phyloP scores from a whole-genome alignment of 768 basidiomycete genomes.

The Boletus sp. region DNA sequence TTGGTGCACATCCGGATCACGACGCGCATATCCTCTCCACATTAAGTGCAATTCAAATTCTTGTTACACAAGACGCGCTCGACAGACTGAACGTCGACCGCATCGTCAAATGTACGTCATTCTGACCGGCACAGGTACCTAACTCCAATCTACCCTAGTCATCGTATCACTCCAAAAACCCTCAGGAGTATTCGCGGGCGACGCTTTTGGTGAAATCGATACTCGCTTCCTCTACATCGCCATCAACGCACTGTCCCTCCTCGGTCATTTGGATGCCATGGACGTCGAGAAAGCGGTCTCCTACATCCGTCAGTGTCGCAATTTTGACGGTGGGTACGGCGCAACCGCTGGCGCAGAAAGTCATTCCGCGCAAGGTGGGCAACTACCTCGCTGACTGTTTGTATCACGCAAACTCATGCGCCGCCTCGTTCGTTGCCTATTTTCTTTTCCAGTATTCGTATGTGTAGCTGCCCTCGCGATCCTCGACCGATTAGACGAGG shows the following conservation, averaged over 20 bases:
- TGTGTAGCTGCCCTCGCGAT: constrained; percentile 88
- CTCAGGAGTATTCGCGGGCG: constrained; percentile 88
- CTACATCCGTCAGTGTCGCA: constrained; percentile 77
- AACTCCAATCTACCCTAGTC: constrained; percentile 44
- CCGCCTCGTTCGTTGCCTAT: neutral
- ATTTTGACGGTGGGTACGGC: constrained; percentile 97
- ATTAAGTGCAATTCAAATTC: constrained; percentile 88
- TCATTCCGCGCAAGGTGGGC: constrained; percentile 84
- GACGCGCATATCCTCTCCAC: constrained; percentile 89
- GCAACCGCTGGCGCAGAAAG: constrained; percentile 82
- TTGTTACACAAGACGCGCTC: constrained; percentile 80
- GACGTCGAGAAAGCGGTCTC: constrained; percentile 64
- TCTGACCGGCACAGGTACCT: neutral
- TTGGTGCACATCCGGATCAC: constrained; percentile 90
- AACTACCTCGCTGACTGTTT: no score
- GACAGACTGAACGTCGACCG: constrained; percentile 68
- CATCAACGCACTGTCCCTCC: constrained; percentile 77
- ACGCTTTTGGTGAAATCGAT: constrained; percentile 88
- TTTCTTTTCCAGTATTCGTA: constrained; percentile 67
- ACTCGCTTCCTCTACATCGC: constrained; percentile 91
- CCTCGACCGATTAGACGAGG: constrained; percentile 73
- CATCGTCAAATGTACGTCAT: constrained; percentile 66
- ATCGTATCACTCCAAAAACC: constrained; percentile 82
- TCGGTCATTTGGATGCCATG: constrained; percentile 69
- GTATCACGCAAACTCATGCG: neutral